Percentiles rank a stretch among this genome's conserved stretches.
phyloP scores from a whole-genome alignment of 768 basidiomycete genomes.

The Cantharellus cinnabarinus region DNA sequence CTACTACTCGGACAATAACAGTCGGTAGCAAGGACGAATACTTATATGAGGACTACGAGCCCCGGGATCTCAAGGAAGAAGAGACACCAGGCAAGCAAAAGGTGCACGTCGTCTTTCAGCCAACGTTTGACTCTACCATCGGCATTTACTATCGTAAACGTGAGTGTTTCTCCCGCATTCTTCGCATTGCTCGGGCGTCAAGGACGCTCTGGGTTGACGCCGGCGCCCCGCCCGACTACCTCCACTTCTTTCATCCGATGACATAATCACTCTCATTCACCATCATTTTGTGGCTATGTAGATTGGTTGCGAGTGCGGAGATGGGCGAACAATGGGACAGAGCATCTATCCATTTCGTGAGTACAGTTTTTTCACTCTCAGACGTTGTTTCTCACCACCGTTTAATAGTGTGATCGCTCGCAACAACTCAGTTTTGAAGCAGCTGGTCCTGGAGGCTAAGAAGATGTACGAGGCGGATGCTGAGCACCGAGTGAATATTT shows the following conservation, averaged over 20 bases:
- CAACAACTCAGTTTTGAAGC: slow-evolving; percentile 65
- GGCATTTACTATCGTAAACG: neutral
- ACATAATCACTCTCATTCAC: neutral
- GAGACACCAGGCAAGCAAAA: neutral
- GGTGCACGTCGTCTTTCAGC: neutral
- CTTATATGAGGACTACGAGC: neutral
- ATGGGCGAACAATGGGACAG: neutral
- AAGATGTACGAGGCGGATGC: slow-evolving; percentile 74
- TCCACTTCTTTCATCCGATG: neutral
- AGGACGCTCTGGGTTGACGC: neutral
- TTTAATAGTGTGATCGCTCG: slow-evolving; percentile 56
- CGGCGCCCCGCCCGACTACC: neutral
- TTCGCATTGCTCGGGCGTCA: neutral
- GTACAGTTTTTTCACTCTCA: neutral
- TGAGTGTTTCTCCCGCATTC: neutral
- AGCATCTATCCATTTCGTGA: neutral
- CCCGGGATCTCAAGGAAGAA: neutral
- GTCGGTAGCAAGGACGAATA: neutral
- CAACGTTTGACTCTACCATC: neutral
- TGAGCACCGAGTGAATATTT: slow-evolving; percentile 71
- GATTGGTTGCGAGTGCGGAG: neutral
- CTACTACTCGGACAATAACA: neutral
- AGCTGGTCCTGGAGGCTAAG: slow-evolving; percentile 79
- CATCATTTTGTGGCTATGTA: neutral
- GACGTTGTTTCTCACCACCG: neutral